phyloP scores from a whole-genome alignment of 495 filamentous ascomycete species.

The Ascodesmis nigricans region DNA sequence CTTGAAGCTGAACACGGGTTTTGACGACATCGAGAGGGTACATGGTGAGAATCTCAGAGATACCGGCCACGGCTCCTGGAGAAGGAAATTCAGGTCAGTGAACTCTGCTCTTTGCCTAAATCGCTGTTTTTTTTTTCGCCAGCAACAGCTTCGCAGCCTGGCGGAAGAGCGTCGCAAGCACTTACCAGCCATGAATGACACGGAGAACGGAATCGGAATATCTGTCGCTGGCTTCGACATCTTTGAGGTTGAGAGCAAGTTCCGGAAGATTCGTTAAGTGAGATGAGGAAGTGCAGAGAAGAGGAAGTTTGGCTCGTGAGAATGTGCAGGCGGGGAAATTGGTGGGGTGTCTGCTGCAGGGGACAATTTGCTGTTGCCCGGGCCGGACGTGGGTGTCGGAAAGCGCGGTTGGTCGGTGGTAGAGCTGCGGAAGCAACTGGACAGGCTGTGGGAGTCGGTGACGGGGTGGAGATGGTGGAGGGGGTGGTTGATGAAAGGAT shows the following conservation, averaged over 20 bases:
- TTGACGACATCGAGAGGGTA: slow-evolving; percentile 98
- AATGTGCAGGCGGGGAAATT: neutral
- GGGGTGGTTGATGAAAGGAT: too few relatives aligned
- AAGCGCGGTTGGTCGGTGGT: too few relatives aligned
- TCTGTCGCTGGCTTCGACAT: slow-evolving; percentile 12
- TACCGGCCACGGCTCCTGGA: slow-evolving; percentile 68
- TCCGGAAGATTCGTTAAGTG: neutral
- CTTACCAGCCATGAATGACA: slow-evolving; percentile 20
- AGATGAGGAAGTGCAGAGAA: neutral
- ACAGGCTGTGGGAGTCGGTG: too few relatives aligned
- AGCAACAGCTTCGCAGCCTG: slow-evolving; percentile 11
- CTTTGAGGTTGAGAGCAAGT: slow-evolving; percentile 3
- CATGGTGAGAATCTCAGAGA: slow-evolving; percentile 87
- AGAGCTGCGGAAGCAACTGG: too few relatives aligned
- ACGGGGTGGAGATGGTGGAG: too few relatives aligned
- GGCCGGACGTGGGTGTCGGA: too few relatives aligned
- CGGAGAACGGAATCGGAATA: slow-evolving; percentile 20
- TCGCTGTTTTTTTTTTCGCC: slow-evolving; percentile 2
- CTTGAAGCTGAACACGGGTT: slow-evolving; percentile 44
- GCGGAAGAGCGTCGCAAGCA: too few relatives aligned
- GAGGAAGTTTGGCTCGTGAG: neutral
- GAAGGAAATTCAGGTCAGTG: slow-evolving; percentile 2
- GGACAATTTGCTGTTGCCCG: too few relatives aligned
- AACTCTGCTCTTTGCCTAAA: too few relatives aligned
- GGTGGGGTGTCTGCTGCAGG: too few relatives aligned